These are phyloP conservation scores for Calonectria fujianensis DNA, from an alignment of 2,329 filamentous ascomycete species.

Conservation along the genomic window DNA sequence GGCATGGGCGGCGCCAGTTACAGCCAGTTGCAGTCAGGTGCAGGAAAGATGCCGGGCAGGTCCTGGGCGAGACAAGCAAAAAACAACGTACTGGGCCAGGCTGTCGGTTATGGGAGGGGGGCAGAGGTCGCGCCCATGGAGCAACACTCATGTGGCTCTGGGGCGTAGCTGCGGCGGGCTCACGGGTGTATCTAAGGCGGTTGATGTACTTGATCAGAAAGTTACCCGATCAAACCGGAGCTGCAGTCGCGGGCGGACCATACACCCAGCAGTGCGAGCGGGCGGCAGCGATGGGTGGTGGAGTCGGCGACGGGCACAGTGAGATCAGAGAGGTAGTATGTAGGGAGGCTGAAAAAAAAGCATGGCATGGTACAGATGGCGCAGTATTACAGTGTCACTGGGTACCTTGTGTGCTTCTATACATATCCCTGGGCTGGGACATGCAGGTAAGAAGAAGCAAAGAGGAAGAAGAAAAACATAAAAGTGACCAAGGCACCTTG, in stretches of 20 bases:
- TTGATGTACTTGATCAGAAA: constrained; percentile 13
- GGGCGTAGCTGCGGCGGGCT: constrained; percentile 39
- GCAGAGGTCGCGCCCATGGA: constrained; percentile 27
- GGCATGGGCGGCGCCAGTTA: constrained; percentile 42
- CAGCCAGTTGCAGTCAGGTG: constrained; percentile 29
- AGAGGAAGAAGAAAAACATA: background rate
- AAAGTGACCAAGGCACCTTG: constrained; percentile 17
- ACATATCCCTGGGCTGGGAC: background rate
- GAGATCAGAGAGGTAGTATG: background rate
- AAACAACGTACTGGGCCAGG: constrained; percentile 34
- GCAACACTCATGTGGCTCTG: constrained; percentile 35
- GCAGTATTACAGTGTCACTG: constrained; percentile 10
- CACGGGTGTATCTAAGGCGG: constrained; percentile 31
- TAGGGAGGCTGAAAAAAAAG: constrained; percentile 19
- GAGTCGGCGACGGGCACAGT: constrained; percentile 27
- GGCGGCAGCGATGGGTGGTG: constrained; percentile 45
- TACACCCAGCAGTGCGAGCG: constrained; percentile 27
- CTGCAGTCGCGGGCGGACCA: constrained; percentile 30
- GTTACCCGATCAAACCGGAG: constrained; percentile 17
- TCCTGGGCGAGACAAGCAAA: constrained; percentile 24
- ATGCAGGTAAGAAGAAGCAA: background rate
- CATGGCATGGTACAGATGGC: constrained; percentile 2
- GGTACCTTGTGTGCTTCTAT: constrained; percentile 7
- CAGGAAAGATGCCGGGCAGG: constrained; percentile 30
- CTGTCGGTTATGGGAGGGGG: constrained; percentile 32